A percentile compares a stretch with the other conserved stretches of the same genome.
These are phyloP conservation scores for Dactylellina drechsleri DNA, from an alignment of 2,329 filamentous ascomycete genomes.

Conservation along the genomic window DNA sequence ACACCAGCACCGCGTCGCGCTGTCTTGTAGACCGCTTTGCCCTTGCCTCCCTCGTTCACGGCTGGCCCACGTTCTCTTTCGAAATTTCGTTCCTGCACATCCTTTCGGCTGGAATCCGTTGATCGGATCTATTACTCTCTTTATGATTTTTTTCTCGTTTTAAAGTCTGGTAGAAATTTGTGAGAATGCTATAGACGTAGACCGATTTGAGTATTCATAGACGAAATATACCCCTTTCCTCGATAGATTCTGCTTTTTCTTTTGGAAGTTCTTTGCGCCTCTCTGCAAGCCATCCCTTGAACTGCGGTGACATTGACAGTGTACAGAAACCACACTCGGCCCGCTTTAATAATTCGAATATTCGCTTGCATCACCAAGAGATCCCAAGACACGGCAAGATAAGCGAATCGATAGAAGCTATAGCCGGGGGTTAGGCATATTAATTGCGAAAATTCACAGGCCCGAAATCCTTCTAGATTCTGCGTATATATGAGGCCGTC, in stretches of 20 bases:
- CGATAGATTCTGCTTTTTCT: conserved; percentile 19
- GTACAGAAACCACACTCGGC: background rate
- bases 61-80: conserved; percentile 25
- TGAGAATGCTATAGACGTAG: conserved; percentile 30
- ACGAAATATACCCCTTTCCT: conserved; percentile 31
- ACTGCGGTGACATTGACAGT: conserved; percentile 25
- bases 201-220: conserved; percentile 40
- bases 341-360: no score
- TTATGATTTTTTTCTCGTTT: conserved; percentile 19
- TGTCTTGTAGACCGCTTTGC: conserved; percentile 51
- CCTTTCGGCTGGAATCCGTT: conserved; percentile 53
- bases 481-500: conserved; percentile 1
- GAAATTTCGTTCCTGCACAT: conserved; percentile 8
- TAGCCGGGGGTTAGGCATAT: conserved; percentile 36
- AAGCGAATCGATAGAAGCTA: conserved; percentile 38
- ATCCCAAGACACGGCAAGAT: conserved; percentile 42
- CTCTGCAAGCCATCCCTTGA: conserved; percentile 44
- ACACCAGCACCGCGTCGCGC: conserved; percentile 33
- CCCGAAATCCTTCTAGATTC: conserved; percentile 4
- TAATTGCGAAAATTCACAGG: conserved; percentile 30
- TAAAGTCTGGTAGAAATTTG: conserved; percentile 24
- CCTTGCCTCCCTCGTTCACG: conserved; percentile 13
- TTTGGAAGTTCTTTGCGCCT: conserved; percentile 46
- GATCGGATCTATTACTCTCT: conserved; percentile 52
- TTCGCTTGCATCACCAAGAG: conserved; percentile 6